Evolutionary conservation across 2,329 filamentous ascomycete genomes (phyloP), one percentile per base, ranked within the genome.

Genomic region (Ascochyta viciae-villosae): DNA sequence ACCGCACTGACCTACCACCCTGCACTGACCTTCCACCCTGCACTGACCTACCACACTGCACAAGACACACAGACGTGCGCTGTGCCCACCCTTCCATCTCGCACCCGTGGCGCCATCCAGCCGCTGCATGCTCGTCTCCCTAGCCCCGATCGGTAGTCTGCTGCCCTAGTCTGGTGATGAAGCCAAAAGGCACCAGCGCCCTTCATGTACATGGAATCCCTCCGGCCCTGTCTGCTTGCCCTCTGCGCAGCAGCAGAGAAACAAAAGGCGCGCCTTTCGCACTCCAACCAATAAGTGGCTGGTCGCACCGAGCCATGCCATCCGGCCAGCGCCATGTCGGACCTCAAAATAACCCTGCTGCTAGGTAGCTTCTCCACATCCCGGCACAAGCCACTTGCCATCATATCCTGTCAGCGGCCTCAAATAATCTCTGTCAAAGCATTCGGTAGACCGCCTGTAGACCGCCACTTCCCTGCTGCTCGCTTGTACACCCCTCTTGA

Each of bases 131-230:
- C 41, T 48, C 8, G 48, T 44, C 31, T 41, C 49, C 44, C 56
- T 60, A 62, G 54, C 60, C 19, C 53, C 24, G 31, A 52, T 55
- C 50, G 12, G 57, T 47, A 34, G 42, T n/a, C 52, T 33, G 42
- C 35, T 59, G 59, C 47, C 38, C 49, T 46, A 29, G 52, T 62
- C 59, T 62, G 46, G 56, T 62, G 47, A 56, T 56, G 46, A 24
- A 35, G n/a, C 38, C 37, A 15, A 50, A 19, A n/a, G n/a, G 23
- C 41, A 31, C 47, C 53, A 43, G 27, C 27, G 27, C 27, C 6
- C 52, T 42, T 42, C 33, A 24, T 55, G 37, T 50, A 24, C 35
- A 6, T 34, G 26, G 33, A n/a, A 23, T 40, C 19, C 29, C 27
- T 31, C 5, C 47, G 37, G 15, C 24, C 26, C 13, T 24, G 34